Evolutionary conservation across 371 early-diverging fungal species (phyloP).

Genomic region (Saksenaea oblongispora): DNA sequence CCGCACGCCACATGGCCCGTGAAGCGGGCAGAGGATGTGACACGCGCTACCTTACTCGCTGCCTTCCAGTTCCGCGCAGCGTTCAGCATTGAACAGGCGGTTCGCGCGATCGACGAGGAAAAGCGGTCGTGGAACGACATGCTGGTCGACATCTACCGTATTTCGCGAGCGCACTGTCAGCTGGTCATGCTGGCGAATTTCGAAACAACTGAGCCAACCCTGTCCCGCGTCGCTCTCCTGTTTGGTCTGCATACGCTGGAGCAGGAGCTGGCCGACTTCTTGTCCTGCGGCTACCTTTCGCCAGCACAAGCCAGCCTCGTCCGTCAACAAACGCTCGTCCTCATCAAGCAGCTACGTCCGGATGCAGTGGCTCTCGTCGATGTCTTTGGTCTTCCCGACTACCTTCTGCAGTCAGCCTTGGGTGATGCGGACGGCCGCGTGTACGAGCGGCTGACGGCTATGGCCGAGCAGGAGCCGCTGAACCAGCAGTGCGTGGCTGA

Average conservation of each 20-base stretch:
- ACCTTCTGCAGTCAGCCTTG: slow-evolving; percentile 69
- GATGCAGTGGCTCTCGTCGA: slow-evolving; percentile 75
- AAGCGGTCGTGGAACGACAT: slow-evolving; percentile 48
- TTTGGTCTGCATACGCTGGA: slow-evolving; percentile 61
- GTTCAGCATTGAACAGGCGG: slow-evolving; percentile 38
- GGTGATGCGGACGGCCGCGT: slow-evolving; percentile 71
- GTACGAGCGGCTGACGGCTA: slow-evolving; percentile 68
- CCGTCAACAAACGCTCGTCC: slow-evolving; percentile 41
- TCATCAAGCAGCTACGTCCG: slow-evolving; percentile 62
- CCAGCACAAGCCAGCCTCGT: slow-evolving; percentile 50
- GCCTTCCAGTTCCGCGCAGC: slow-evolving; percentile 46
- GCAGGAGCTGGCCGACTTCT: slow-evolving; percentile 63
- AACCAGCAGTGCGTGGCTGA: slow-evolving; percentile 51
- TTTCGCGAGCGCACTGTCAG: slow-evolving; percentile 71
- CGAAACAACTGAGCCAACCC: slow-evolving; percentile 11
- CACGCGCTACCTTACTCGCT: slow-evolving; percentile 31
- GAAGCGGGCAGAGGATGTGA: slow-evolving; percentile 23
- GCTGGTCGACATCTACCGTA: slow-evolving; percentile 56
- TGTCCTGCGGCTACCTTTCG: slow-evolving; percentile 55
- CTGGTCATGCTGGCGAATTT: slow-evolving; percentile 63
- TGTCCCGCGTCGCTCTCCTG: slow-evolving; percentile 19
- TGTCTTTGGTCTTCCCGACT: slow-evolving; percentile 73
- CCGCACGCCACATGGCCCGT: slow-evolving; percentile 48
- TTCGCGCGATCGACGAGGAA: slow-evolving; percentile 37
- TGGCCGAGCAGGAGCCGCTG: slow-evolving; percentile 71